Conservation (phyloP, 2,329 filamentous ascomycete species). For the Pyricularia grisea region DNA sequence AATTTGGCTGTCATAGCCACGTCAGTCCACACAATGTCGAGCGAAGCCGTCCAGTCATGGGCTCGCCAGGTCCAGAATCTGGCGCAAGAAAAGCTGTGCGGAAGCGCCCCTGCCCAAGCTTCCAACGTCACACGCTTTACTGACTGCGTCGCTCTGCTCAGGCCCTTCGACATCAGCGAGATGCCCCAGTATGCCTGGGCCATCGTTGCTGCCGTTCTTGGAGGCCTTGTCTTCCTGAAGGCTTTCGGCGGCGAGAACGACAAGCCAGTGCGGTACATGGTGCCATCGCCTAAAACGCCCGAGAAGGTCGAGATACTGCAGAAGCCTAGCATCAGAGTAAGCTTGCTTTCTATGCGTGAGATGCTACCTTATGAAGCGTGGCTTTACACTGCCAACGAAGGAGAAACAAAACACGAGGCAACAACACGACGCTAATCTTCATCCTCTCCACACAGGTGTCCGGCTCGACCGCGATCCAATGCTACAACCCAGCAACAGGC, state of each 20-base stretch:
- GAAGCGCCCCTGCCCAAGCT: not conserved
- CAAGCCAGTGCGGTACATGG: conserved; percentile 45
- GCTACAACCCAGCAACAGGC: conserved; percentile 85
- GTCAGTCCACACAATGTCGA: not conserved
- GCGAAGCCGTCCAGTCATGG: conserved; percentile 2
- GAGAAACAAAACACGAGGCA: not conserved
- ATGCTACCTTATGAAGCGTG: not conserved
- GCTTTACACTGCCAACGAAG: not conserved
- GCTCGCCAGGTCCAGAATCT: not conserved
- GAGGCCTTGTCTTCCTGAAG: not conserved
- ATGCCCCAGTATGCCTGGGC: not conserved
- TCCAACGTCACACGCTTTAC: not conserved
- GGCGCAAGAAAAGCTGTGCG: not conserved
- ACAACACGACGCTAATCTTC: conserved; percentile 6
- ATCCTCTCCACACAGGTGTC: conserved; percentile 30
- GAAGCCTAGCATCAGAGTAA: conserved; percentile 50
- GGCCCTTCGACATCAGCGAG: not conserved
- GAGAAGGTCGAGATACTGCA: conserved; percentile 50
- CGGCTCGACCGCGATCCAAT: conserved; percentile 63
- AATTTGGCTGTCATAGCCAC: not conserved
- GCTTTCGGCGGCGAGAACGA: conserved; percentile 12
- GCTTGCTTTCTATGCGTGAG: not conserved
- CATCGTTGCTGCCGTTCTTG: not conserved
- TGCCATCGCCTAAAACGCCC: conserved; percentile 53
- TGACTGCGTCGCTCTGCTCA: conserved; percentile 3